phyloP scores from a whole-genome alignment of 805 yeast genomes.

The Schizosaccharomyces cryophilus region DNA sequence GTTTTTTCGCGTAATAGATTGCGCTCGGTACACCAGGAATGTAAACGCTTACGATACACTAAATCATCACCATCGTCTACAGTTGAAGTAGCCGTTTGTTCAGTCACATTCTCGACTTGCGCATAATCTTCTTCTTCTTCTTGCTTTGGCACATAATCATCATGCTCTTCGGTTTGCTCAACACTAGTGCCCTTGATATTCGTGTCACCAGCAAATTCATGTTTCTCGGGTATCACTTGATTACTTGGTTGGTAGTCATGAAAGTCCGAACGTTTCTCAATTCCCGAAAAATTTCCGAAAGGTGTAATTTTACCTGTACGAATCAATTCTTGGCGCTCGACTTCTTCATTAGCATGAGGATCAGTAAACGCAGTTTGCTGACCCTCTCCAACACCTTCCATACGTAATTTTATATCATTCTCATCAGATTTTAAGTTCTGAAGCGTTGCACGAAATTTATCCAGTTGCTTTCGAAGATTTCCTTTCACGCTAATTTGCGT shows the following conservation, averaged over 20 bases:
- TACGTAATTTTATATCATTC: conserved; percentile 18
- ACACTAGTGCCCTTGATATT: too few species aligned
- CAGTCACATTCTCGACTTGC: conserved; percentile 17
- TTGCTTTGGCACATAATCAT: not conserved
- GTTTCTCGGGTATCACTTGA: conserved; percentile 11
- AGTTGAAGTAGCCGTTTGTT: conserved; percentile 4
- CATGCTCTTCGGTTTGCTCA: not conserved
- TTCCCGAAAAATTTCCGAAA: conserved; percentile 47
- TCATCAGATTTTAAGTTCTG: conserved; percentile 4
- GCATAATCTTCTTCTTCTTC: conserved; percentile 21
- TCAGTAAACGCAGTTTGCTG: conserved; percentile 14
- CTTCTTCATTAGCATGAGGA: conserved; percentile 38
- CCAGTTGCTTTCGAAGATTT: conserved; percentile 33
- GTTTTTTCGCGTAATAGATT: conserved; percentile 11
- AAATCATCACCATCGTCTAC: conserved; percentile 65
- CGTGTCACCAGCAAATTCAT: conserved; percentile 3
- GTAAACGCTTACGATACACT: conserved; percentile 34
- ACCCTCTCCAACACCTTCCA: conserved; percentile 33
- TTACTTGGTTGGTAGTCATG: not conserved
- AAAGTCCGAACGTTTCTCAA: conserved; percentile 18
- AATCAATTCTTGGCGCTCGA: conserved; percentile 54
- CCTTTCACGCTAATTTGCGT: conserved; percentile 30
- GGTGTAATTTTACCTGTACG: conserved; percentile 88
- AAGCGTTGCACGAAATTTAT: conserved; percentile 29
- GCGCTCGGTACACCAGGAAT: conserved; percentile 24